A percentile compares a stretch with the other conserved stretches of the same genome.
phyloP scores from a whole-genome alignment of 192 early-diverging fungal genomes.

The Spizellomyces sp. region DNA sequence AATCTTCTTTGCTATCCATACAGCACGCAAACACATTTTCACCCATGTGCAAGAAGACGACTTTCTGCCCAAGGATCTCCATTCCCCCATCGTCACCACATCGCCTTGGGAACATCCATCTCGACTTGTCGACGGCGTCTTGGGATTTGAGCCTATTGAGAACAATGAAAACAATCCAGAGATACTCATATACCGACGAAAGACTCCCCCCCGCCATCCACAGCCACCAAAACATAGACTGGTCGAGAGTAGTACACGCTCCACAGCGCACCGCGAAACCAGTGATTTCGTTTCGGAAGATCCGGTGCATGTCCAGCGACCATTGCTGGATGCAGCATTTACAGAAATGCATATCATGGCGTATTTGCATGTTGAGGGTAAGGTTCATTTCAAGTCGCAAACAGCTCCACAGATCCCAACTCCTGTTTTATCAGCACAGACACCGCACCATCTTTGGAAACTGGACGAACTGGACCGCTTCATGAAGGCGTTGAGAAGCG shows the following conservation, averaged over 20 bases:
- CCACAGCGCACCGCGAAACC: too few species aligned
- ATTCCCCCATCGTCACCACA: too few species aligned
- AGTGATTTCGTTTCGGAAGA: constrained; percentile 15
- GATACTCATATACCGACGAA: not conserved
- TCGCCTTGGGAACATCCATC: not conserved
- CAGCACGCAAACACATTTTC: too few species aligned
- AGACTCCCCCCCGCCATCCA: not conserved
- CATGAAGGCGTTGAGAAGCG: constrained; percentile 36
- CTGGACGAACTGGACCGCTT: too few species aligned
- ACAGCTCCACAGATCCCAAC: not conserved
- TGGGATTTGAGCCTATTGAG: not conserved
- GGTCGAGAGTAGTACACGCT: too few species aligned
- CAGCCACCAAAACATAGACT: not conserved
- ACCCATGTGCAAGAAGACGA: too few species aligned
- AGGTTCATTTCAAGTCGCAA: too few species aligned
- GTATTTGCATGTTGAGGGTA: constrained; percentile 22
- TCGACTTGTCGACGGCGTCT: not conserved
- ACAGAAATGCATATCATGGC: constrained; percentile 46
- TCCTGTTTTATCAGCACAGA: not conserved
- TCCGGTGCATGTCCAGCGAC: constrained; percentile 23
- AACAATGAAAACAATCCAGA: not conserved
- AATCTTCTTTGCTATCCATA: too few species aligned
- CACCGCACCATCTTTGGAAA: too few species aligned
- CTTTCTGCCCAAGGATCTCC: too few species aligned
- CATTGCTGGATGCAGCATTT: constrained; percentile 19